Evolutionary conservation across 805 yeast genomes (phyloP).

Genomic region (Isabelozyma gotoi): DNA sequence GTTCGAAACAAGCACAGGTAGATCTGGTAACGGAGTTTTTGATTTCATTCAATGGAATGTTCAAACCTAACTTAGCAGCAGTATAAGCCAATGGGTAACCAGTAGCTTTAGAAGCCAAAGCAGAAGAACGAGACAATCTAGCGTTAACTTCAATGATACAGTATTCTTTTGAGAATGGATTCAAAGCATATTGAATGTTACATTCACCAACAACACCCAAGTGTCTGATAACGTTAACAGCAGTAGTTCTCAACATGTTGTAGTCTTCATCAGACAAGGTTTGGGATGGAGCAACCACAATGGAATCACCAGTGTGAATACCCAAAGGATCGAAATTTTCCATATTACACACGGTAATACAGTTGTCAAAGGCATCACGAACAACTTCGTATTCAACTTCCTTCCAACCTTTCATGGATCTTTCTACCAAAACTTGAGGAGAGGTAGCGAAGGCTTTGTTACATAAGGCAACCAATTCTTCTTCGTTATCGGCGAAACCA

Average conservation of each 20-base stretch:
- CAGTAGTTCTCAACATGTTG: slow-evolving; percentile 96
- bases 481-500: slow-evolving; percentile 90
- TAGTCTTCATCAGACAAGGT: slow-evolving; percentile 95
- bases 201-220: slow-evolving; percentile 99
- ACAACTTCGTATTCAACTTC: slow-evolving; percentile 99
- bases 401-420: slow-evolving; percentile 99
- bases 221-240: slow-evolving; percentile 95
- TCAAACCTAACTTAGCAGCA: slow-evolving; percentile 94
- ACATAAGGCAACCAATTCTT: slow-evolving; percentile 80
- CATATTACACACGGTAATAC: slow-evolving; percentile 99
- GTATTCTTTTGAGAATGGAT: slow-evolving; percentile 91
- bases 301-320: slow-evolving; percentile 98
- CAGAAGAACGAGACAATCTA: slow-evolving; percentile 96
- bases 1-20: slow-evolving; percentile 96
- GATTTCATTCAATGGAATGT: slow-evolving; percentile 87
- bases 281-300: slow-evolving; percentile 98
- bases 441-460: slow-evolving; percentile 91
- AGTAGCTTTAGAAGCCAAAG: slow-evolving; percentile 97
- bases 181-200: slow-evolving; percentile 94
- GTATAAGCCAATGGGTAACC: slow-evolving; percentile 98
- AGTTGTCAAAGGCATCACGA: slow-evolving; percentile 94
- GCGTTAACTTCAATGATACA: slow-evolving; percentile 98
- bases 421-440: slow-evolving; percentile 94
- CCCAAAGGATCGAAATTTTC: slow-evolving; percentile 98
- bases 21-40: slow-evolving; percentile 90